Evolutionary conservation across 2,329 filamentous ascomycete genomes (phyloP), one percentile per base, ranked within the genome.

Genomic region (Chalaropsis thielavioides): DNA sequence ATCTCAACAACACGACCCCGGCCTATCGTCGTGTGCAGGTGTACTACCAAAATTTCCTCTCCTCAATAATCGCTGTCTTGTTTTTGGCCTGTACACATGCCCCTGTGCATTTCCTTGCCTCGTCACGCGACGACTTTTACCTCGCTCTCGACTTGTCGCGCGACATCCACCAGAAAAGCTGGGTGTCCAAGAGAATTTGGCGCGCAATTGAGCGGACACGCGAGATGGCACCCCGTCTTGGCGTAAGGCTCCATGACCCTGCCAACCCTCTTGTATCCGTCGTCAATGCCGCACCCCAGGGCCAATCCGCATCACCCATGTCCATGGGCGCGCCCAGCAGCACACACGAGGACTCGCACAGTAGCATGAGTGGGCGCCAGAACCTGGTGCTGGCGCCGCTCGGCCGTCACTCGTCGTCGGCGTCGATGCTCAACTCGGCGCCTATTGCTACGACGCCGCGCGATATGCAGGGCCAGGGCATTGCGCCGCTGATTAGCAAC

Each of bases 11-110:
- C 71, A 88, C 84, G 0, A 85, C 84, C 0, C 84, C 88, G 67
- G 79, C 91, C 2, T 91, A 92, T 73, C 80, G 83, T 43, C 82
- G 80, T 41, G 82, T 88, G 62, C 88, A 91, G 73, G 83, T 87
- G 6, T 88, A 90, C 72, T 91, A 90, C 75, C 88, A 92, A 73
- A 88, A 91, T 70, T 92, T 92, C 70, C 78, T 92, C 22, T 84
- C 87, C 0, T 88, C 86, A 0, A 85, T 87, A 1, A 83, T 92
- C 22, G 86, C 87, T 0, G 87, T 89, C 2, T 77, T 92, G 13
- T 91, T 92, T 71, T 79, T 92, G 0, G 88, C 88, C 1, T 87
- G 87, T 0, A 87, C 86, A 2, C 88, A 92, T 70, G 86, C 87
- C 0, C 88, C 88, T 0, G 81, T 87, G 0, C 80, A 84, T 31